phyloP scores from a whole-genome alignment of 1,284 basidiomycete genomes.

The Schizopora paradoxa region DNA sequence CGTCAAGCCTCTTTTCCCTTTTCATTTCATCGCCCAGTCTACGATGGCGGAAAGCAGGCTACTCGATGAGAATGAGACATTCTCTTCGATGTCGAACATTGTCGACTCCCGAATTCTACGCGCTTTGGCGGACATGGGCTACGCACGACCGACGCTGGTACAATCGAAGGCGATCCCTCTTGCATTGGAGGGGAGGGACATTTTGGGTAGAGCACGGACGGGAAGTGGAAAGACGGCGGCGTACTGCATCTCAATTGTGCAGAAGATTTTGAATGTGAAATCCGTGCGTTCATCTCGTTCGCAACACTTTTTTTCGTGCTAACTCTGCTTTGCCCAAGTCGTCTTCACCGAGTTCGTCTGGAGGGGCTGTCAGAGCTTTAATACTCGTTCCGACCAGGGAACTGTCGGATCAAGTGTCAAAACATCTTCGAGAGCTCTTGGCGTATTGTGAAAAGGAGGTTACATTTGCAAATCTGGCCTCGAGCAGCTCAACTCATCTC shows the following conservation, averaged over 20 bases:
- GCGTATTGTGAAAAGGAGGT: slow-evolving; percentile 78
- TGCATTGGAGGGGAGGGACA: slow-evolving; percentile 86
- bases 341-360: slow-evolving; percentile 19
- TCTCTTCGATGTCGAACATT: slow-evolving; percentile 65
- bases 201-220: slow-evolving; percentile 90
- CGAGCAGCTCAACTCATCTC: slow-evolving; percentile 66
- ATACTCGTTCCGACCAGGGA: slow-evolving; percentile 95
- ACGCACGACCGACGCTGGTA: slow-evolving; percentile 77
- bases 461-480: slow-evolving; percentile 73
- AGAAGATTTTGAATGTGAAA: slow-evolving; percentile 85
- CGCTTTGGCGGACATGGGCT: slow-evolving; percentile 77
- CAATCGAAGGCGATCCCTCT: slow-evolving; percentile 81
- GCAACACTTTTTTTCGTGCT: slow-evolving; percentile 21
- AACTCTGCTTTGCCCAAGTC: neutral
- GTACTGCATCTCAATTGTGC: slow-evolving; percentile 87
- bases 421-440: slow-evolving; percentile 63
- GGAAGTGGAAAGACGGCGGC: slow-evolving; percentile 98
- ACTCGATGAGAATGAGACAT: slow-evolving; percentile 50
- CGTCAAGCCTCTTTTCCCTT: too few species aligned
- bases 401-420: slow-evolving; percentile 84
- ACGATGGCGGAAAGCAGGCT: slow-evolving; percentile 40
- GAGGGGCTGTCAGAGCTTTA: slow-evolving; percentile 69
- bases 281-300: too few species aligned
- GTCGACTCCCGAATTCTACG: slow-evolving; percentile 74
- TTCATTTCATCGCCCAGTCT: too few species aligned